Base-by-base conservation (phyloP, 2,329 filamentous ascomycete genomes). In the Colletotrichum destructivum region DNA sequence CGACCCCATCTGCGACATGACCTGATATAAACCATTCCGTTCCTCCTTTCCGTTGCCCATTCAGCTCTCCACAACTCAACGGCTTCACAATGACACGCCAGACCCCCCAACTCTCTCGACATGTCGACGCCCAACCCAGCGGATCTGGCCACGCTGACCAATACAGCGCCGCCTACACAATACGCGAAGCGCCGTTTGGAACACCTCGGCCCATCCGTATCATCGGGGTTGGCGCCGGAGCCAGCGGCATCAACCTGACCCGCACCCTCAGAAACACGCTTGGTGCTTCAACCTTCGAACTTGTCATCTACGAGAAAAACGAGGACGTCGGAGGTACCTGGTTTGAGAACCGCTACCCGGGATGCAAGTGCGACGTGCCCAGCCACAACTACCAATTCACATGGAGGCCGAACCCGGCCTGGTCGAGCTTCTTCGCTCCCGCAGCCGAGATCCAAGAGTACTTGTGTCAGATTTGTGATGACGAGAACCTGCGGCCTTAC, bases 381-480 rank as follows among this genome's bases (percentile, higher is more conserved):
- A 87, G 84, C 75, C 89, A 91, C 79, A 90, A 88, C 78, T 91
- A 91, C 76, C 89, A 90, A 57, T 91, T 89, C 76, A 88, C 88
- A 2, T 91, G 88, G 86, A 84, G 86, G 66, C 87, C 86, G 2
- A 91, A 91, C 76, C 85, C 85, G 8, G 83, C 85, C 49, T 92
- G 90, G 89, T 84, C 85, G 21, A 85, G 86, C 66, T 89, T 91
- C 76, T 91, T 88, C 75, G 83, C 88, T 0, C 80, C 84, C 0
- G 86, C 86, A 0, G 80, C 81, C 0, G 89, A 92, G 76, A 91
- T 92, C 52, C 82, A 85, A 51, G 79, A 81, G 3, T 91, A 91
- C 71, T 82, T 91, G 35, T 79, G 83, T 62, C 75, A 76, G 7
- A 79, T 88, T 42, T 86, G 83, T 69, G 81, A 85, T n/a, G 86